Percentiles rank a stretch among this genome's conserved stretches.
Evolutionary conservation across 2,329 filamentous ascomycete species (phyloP).

Genomic region (Alternaria triticimaculans): DNA sequence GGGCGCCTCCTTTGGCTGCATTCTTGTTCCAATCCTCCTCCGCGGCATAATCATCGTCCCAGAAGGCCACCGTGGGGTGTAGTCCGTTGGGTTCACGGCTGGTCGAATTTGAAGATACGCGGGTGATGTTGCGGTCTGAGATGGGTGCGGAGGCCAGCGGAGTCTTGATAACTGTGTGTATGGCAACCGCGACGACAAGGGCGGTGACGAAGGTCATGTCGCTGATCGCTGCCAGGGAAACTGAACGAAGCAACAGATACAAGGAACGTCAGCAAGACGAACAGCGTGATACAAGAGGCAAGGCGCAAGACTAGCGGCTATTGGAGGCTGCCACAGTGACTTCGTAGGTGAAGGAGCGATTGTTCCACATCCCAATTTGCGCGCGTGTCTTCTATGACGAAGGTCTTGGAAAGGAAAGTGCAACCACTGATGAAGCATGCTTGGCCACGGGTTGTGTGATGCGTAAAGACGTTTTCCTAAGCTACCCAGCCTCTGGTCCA

Average conservation of each 20-base stretch:
- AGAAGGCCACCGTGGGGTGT: constrained; percentile 6
- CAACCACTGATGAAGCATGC: neutral
- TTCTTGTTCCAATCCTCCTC: constrained; percentile 15
- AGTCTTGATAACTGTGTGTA: neutral
- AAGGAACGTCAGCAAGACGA: neutral
- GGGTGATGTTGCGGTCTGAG: neutral
- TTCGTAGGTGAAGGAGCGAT: neutral
- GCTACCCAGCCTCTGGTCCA: neutral
- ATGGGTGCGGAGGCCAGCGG: neutral
- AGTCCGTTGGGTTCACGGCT: neutral
- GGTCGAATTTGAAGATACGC: neutral
- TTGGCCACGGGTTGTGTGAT: neutral
- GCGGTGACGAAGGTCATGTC: neutral
- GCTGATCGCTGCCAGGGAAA: neutral
- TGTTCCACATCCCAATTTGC: neutral
- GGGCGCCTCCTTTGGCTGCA: constrained; percentile 16
- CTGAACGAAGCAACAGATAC: neutral
- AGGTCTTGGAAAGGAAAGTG: neutral
- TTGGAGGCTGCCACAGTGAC: neutral
- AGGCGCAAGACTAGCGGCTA: neutral
- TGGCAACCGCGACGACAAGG: neutral
- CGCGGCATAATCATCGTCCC: constrained; percentile 17
- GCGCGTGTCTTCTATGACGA: neutral
- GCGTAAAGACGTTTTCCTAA: neutral
- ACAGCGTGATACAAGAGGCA: neutral